Conservation (phyloP, 1,284 basidiomycete species). For the Thecaphora frezii region DNA sequence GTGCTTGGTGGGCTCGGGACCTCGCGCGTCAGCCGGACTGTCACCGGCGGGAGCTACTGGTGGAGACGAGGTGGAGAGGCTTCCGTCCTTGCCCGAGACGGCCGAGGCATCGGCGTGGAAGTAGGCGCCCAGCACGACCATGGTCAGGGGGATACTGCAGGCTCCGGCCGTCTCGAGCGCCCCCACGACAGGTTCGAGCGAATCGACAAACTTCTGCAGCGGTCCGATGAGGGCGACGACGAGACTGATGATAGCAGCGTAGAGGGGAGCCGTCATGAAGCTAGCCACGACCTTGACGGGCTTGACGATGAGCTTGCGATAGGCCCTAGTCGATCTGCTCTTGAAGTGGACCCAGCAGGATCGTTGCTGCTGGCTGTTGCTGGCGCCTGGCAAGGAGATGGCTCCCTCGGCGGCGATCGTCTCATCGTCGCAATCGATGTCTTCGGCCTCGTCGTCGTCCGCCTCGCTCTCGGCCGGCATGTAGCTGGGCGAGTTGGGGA, state of each 20-base stretch:
- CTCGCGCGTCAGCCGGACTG: constrained; percentile 5
- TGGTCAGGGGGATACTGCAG: constrained; percentile 73
- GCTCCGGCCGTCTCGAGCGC: constrained; percentile 60
- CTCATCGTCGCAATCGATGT: constrained; percentile 39
- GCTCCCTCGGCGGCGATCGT: constrained; percentile 25
- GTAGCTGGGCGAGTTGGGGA: constrained; percentile 44
- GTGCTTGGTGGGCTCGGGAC: background rate
- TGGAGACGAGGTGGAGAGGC: constrained; percentile 17
- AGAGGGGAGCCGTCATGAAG: constrained; percentile 75
- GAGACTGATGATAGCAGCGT: constrained; percentile 71
- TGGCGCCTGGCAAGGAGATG: constrained; percentile 28
- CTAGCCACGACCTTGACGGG: constrained; percentile 64
- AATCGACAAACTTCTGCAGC: constrained; percentile 61
- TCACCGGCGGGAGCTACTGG: constrained; percentile 30
- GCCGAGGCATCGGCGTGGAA: constrained; percentile 63
- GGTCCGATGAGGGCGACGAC: constrained; percentile 77
- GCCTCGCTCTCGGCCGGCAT: constrained; percentile 1
- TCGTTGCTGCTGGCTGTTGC: constrained; percentile 26
- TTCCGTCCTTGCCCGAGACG: constrained; percentile 7
- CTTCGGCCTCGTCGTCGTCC: constrained; percentile 19
- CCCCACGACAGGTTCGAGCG: constrained; percentile 60
- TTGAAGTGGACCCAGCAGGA: constrained; percentile 19
- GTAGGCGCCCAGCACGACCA: constrained; percentile 89
- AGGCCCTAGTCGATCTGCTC: constrained; percentile 4
- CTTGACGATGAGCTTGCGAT: constrained; percentile 14